Percentiles rank a stretch among this genome's conserved stretches.
Evolutionary conservation across 148 eudicot genomes (phyloP).

Genomic region (Linanthus parryae): DNA sequence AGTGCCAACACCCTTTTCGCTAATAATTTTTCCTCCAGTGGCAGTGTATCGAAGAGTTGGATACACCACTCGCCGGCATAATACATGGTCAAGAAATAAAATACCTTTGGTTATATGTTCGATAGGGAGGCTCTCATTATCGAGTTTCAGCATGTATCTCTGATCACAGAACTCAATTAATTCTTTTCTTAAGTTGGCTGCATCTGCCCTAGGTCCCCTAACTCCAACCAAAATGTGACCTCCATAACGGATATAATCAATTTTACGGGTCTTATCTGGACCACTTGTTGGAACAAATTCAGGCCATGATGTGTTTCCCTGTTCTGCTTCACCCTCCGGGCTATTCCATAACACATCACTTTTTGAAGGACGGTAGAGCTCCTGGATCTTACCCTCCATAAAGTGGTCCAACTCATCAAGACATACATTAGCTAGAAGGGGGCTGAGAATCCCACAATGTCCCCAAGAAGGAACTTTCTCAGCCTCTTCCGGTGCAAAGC

Average conservation of each 20-base stretch:
- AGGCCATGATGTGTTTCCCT: slow-evolving; percentile 97
- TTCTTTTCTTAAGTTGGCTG: slow-evolving; percentile 76
- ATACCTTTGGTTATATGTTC: slow-evolving; percentile 97
- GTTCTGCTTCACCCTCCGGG: slow-evolving; percentile 82
- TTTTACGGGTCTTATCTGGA: slow-evolving; percentile 85
- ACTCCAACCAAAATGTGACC: slow-evolving; percentile 88
- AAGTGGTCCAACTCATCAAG: slow-evolving; percentile 81
- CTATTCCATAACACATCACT: slow-evolving; percentile 92
- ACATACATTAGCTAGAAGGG: slow-evolving; percentile 67
- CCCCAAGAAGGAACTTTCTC: slow-evolving; percentile 83
- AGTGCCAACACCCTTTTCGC: slow-evolving; percentile 97
- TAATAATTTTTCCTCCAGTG: slow-evolving; percentile 90
- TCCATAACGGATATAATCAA: slow-evolving; percentile 81
- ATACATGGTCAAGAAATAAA: slow-evolving; percentile 89
- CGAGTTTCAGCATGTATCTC: slow-evolving; percentile 72
- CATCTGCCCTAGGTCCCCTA: slow-evolving; percentile 96
- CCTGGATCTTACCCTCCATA: slow-evolving; percentile 89
- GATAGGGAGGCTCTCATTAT: slow-evolving; percentile 87
- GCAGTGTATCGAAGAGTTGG: slow-evolving; percentile 95
- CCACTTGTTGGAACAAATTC: slow-evolving; percentile 98
- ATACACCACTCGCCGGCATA: slow-evolving; percentile 87
- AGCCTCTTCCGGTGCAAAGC: slow-evolving; percentile 97
- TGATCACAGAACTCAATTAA: slow-evolving; percentile 86
- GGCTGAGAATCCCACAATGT: slow-evolving; percentile 90
- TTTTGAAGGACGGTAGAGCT: slow-evolving; percentile 69